Conservation (phyloP, 495 filamentous ascomycete genomes). For the Bacidia gigantensis region DNA sequence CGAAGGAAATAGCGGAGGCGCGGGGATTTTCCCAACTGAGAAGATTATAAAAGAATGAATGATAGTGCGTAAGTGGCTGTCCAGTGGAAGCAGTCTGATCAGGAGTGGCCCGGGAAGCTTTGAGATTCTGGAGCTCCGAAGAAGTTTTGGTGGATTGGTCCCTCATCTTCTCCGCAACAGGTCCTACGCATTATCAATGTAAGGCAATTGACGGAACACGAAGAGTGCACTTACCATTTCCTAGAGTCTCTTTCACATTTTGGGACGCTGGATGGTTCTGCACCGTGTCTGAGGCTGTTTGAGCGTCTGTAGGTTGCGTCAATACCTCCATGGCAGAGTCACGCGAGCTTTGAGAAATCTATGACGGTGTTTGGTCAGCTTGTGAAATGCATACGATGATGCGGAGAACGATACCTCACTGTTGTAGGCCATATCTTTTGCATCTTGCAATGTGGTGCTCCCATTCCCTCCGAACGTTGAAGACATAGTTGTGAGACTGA, state of each 20-base stretch:
- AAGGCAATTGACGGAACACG: constrained; percentile 3
- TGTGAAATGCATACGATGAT: constrained; percentile 13
- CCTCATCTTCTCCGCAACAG: constrained; percentile 65
- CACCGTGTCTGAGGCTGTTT: constrained; percentile 22
- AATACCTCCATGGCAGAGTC: constrained; percentile 13
- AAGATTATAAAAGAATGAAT: constrained; percentile 87
- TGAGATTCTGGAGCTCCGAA: constrained; percentile 62
- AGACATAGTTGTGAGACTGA: background rate
- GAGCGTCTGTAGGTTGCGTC: constrained; percentile 20
- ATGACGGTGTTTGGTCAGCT: constrained; percentile 4
- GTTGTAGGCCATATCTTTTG: constrained; percentile 19
- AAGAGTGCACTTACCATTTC: constrained; percentile 12
- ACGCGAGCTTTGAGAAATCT: constrained; percentile 18
- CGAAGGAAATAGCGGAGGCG: constrained; percentile 77
- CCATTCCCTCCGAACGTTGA: background rate
- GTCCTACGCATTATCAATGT: constrained; percentile 35
- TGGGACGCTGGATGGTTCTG: constrained; percentile 27
- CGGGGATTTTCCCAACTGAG: constrained; percentile 63
- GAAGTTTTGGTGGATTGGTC: constrained; percentile 56
- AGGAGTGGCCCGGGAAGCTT: constrained; percentile 54
- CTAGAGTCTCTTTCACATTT: constrained; percentile 21
- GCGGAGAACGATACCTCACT: constrained; percentile 20
- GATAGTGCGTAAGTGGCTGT: constrained; percentile 76
- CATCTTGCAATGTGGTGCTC: constrained; percentile 17
- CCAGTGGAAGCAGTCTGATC: constrained; percentile 59